Base-by-base conservation (phyloP, 2,329 filamentous ascomycete genomes). In the Sclerotinia nivalis region DNA sequence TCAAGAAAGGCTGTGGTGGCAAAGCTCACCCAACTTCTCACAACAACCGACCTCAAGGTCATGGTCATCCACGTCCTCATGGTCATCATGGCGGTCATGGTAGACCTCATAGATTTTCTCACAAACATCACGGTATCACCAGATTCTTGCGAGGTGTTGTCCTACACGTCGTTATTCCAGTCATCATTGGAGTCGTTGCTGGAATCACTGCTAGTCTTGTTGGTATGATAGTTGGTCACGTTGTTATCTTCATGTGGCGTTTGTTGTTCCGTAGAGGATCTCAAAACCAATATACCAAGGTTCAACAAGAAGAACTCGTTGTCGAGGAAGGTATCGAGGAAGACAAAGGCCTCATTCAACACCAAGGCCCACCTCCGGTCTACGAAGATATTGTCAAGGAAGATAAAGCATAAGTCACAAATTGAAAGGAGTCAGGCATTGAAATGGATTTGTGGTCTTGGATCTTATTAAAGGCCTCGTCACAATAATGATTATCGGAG, bases 161-260 rank as follows among this genome's bases (percentile, higher is more conserved):
- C 72, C 82, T 87, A 50, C 87, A 89, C 72, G 84, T 93, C 58
- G 78, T 93, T 61, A 82, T 93, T 52, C 91, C 91, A 1, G 83
- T 92, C 67, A 80, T 91, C 66, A 84, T 92, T 73, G 91, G 91
- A 70, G 84, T 93, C 73, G 84, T 88, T 34, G 88, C 89, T 58
- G 91, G 91, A 76, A 85, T 92, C 68, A 84, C 84, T 43, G 88
- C 90, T 72, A 90, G 89, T 79, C 78, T 91, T 54, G 77, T 92
- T 60, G 89, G 88, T 68, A 90, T 93, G 85, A 80, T 89, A 70
- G 79, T 90, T 54, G 89, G 89, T 72, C 88, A 86, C 65, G 75
- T 90, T 67, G 82, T 88, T 68, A 84, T 89, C 66, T 87, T 86
- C 70, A 64, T 89, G 37, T 87, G 87, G 82, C 85, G 86, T 72